Conservation (phyloP, 306 rosid species). For the Cajanus cajan region DNA sequence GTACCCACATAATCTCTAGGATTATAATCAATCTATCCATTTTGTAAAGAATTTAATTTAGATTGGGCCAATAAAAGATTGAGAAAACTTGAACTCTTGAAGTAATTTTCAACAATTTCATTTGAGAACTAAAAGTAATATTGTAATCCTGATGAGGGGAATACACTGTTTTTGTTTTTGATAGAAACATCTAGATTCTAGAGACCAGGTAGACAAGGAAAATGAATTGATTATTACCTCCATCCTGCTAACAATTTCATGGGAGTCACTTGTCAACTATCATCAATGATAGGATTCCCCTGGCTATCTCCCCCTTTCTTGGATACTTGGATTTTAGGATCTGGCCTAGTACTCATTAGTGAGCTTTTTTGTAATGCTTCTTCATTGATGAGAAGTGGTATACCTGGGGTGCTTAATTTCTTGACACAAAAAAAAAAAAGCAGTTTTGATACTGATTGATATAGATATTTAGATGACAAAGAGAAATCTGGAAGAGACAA, state of each 20-base stretch:
- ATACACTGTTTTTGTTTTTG: too few relatives aligned
- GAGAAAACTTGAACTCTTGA: too few relatives aligned
- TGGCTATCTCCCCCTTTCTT: neutral
- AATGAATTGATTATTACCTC: constrained; percentile 8
- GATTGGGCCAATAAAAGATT: too few relatives aligned
- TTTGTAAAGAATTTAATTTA: neutral
- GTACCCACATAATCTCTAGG: neutral
- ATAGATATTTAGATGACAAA: too few relatives aligned
- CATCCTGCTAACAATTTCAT: neutral
- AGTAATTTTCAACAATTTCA: too few relatives aligned
- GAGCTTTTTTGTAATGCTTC: neutral
- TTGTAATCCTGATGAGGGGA: too few relatives aligned
- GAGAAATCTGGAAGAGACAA: too few relatives aligned
- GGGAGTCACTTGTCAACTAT: neutral
- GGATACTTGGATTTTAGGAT: neutral
- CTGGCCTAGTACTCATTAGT: neutral
- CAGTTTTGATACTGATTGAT: neutral
- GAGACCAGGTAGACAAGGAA: neutral
- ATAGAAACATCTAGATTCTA: neutral
- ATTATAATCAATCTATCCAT: neutral
- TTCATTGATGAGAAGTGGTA: neutral
- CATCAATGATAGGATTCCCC: neutral
- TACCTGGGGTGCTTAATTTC: neutral
- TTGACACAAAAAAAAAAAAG: neutral
- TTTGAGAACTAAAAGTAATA: too few relatives aligned